Evolutionary conservation across 1,139 yeast genomes (phyloP), one percentile per base, ranked within the genome.

Genomic region (Blastobotrys petasosporus): DNA sequence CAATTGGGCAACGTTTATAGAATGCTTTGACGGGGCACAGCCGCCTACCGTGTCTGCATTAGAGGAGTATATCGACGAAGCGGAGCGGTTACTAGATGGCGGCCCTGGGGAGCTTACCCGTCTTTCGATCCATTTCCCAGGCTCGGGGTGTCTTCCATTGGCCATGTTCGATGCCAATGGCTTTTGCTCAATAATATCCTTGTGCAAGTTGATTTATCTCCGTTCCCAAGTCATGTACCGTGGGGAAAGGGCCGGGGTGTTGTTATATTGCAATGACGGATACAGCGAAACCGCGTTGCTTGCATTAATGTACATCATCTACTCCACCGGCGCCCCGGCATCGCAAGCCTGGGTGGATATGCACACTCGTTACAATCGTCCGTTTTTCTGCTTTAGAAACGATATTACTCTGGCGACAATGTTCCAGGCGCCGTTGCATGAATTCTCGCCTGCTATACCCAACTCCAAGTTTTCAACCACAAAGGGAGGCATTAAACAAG

Each of bases 231-330:
- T 55, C 28, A 42, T 42, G 8, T 51, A 54, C 49, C 44, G 50
- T 15, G 53, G 54, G 29, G 34, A 45, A 13, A 54, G 54, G 8
- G 58, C 61, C 1, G 61, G 61, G 3, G 51, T 75, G 4, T 52
- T 90, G 51, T 70, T 88, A 12, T 83, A 82, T 61, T 88, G 96
- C 60, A 77, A 85, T 3, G 97, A 90, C 66, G 97, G 97, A 0
- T 90, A 88, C 64, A 87, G 97, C 0, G 97, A 90, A 61, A 84
- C 90, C 51, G 81, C 95, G 4, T 71, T 90, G 28, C 66, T 90
- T 41, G 77, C 80, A 0, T 68, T 87, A 38, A 78, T 88, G 51
- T 88, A 77, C 59, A 56, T 85, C 47, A 82, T 90, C 52, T 90
- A 83, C 63, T 65, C 83, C 2, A 71, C 79, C 37, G 77, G 83